Base-by-base conservation (phyloP, 495 filamentous ascomycete genomes). In the Daldinia childiae region DNA sequence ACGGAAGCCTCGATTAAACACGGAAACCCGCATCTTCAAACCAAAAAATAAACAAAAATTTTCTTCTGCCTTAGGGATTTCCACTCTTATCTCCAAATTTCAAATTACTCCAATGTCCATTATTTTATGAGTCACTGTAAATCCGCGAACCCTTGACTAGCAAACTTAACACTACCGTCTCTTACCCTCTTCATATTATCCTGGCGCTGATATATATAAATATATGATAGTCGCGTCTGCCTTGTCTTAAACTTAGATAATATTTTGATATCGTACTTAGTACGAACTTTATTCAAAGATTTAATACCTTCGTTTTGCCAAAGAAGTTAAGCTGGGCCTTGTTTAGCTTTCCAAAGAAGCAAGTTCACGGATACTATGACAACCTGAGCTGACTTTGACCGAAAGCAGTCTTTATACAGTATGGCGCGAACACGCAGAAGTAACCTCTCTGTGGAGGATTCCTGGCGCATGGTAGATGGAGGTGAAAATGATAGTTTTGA, bases 401-500 rank as follows among this genome's bases (percentile, higher is more conserved):
- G 6, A 61, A 66, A 29, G 1, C 6, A 62, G 11, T 41, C 48
- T 66, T 26, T 9, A 19, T 54, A 41, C 4, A 71, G 27, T 43
- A 74, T 74, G 71, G 63, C 30, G 12, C 71, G 59, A 57, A 74
- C 62, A n/a, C 58, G 63, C 32, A 54, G 21, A 30, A 56, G 60
- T 5, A 60, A 68, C 17, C 43, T 80, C 24, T 75, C 77, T 15
- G 77, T 82, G 21, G 80, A 81, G 65, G 78, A 79, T 63, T 84
- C 83, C 4, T 85, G 83, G 83, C 83, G 83, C 67, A 78, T 85
- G 77, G 82, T 85, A 19, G 82, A 85, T 58, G 80, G 78, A 52
- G 79, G 81, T 58, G 82, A 83, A 55, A 84, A 85, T 64, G 83
- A 85, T 63, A 84, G 82, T 62, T 84, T 85, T 72, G 83, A 85